Evolutionary conservation across 2,329 filamentous ascomycete genomes (phyloP).

Genomic region (Talaromyces piceae): DNA sequence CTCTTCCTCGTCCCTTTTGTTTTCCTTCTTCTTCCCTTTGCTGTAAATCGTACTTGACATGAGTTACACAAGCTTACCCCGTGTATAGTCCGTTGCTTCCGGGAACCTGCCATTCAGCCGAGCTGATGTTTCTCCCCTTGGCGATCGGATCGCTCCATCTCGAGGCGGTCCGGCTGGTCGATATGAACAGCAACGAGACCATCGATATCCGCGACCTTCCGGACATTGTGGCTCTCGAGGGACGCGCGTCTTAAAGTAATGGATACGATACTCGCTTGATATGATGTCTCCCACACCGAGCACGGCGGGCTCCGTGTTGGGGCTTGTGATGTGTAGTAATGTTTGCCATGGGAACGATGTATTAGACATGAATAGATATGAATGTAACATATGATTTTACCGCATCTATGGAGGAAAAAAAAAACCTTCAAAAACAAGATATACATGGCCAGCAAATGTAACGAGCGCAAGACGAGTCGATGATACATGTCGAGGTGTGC

Average conservation of each 20-base stretch:
- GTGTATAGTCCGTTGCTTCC: conserved; percentile 44
- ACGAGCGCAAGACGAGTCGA: no score
- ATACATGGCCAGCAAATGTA: no score
- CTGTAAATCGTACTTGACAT: not conserved
- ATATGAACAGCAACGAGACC: conserved; percentile 48
- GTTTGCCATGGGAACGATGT: not conserved
- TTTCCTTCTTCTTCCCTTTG: not conserved
- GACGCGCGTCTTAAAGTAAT: conserved; percentile 4
- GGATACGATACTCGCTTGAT: conserved; percentile 1
- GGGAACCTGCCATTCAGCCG: conserved; percentile 49
- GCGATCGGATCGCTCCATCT: conserved; percentile 44
- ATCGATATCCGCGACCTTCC: conserved; percentile 52
- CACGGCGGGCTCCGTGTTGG: not conserved
- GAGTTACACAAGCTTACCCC: not conserved
- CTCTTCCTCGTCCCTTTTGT: no score
- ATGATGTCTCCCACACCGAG: no score
- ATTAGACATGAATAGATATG: not conserved
- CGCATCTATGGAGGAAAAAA: no score
- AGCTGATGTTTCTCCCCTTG: conserved; percentile 48
- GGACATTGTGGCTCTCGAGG: conserved; percentile 41
- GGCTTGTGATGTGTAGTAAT: not conserved
- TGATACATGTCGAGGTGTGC: not conserved
- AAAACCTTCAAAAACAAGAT: no score
- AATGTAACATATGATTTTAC: not conserved
- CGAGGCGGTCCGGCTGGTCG: conserved; percentile 48